Evolutionary conservation across 2,329 filamentous ascomycete species (phyloP).

Genomic region (Rugonectria rugulosa): DNA sequence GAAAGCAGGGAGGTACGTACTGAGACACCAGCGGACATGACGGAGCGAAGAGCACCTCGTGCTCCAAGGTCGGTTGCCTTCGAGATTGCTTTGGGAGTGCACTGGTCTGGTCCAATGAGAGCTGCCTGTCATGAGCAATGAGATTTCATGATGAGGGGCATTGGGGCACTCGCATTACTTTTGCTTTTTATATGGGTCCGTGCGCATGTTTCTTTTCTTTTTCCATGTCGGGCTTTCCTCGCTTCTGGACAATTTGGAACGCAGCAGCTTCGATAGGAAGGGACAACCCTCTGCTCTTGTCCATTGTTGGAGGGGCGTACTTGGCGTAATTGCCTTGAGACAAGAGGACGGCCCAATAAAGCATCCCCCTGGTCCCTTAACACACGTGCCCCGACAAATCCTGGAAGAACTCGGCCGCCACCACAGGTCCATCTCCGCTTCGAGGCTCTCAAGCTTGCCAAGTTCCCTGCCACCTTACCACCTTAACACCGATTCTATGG

Average conservation of each 20-base stretch:
- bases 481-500: no score
- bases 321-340: background rate
- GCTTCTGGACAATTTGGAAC: conserved; percentile 1
- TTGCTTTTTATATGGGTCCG: conserved; percentile 11
- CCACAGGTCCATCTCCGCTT: no score
- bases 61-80: conserved; percentile 18
- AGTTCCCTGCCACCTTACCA: no score
- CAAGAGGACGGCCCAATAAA: conserved; percentile 7
- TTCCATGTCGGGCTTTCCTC: conserved; percentile 1
- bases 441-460: no score
- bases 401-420: conserved; percentile 19
- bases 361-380: conserved; percentile 9
- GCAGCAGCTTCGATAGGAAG: background rate
- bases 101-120: background rate
- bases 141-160: background rate
- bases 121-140: conserved; percentile 1
- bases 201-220: background rate
- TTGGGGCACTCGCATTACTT: conserved; percentile 4
- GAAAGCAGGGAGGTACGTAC: no score
- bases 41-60: conserved; percentile 7
- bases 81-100: conserved; percentile 10
- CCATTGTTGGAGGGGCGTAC: background rate
- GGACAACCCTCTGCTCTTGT: background rate
- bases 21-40: background rate
- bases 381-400: conserved; percentile 16